These are phyloP conservation scores for Backusella sp. DNA, from an alignment of 192 early-diverging fungal species.

Conservation along the genomic window DNA sequence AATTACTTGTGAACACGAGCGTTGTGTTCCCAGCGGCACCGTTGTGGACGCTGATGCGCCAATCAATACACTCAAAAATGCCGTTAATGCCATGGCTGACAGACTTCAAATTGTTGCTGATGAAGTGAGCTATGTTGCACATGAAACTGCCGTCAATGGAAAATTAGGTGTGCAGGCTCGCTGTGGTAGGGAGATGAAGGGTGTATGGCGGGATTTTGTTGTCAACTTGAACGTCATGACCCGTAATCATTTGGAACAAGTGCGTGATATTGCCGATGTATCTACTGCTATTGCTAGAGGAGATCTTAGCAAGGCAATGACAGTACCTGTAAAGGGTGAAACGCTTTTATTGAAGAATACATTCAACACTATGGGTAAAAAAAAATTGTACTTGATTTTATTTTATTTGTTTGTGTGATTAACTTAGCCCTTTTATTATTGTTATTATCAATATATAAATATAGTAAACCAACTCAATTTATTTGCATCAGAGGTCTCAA, in stretches of 20 bases:
- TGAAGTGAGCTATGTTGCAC: slow-evolving; percentile 68
- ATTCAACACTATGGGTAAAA: slow-evolving; percentile 73
- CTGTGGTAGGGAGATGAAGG: slow-evolving; percentile 43
- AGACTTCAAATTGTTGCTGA: slow-evolving; percentile 52
- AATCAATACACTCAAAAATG: slow-evolving; percentile 43
- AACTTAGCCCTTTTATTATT: neutral
- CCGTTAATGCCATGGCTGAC: slow-evolving; percentile 62
- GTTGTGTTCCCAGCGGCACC: slow-evolving; percentile 25
- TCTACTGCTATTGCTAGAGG: slow-evolving; percentile 68
- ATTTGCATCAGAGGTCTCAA: slow-evolving; percentile 58
- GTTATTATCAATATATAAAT: no score
- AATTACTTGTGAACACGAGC: slow-evolving; percentile 41
- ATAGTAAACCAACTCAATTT: slow-evolving; percentile 52
- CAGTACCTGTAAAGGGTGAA: slow-evolving; percentile 68
- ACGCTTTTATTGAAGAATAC: slow-evolving; percentile 70
- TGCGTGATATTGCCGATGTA: slow-evolving; percentile 68
- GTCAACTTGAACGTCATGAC: slow-evolving; percentile 57
- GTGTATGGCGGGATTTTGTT: slow-evolving; percentile 58
- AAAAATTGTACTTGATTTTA: slow-evolving; percentile 27
- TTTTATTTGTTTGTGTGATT: neutral
- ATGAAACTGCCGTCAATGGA: slow-evolving; percentile 70
- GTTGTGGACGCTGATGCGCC: slow-evolving; percentile 20
- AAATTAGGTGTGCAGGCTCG: slow-evolving; percentile 67
- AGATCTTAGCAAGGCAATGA: slow-evolving; percentile 68
- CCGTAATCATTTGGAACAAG: slow-evolving; percentile 51